Conservation (phyloP, 768 basidiomycete species). For the Leccinum ochraceum region DNA sequence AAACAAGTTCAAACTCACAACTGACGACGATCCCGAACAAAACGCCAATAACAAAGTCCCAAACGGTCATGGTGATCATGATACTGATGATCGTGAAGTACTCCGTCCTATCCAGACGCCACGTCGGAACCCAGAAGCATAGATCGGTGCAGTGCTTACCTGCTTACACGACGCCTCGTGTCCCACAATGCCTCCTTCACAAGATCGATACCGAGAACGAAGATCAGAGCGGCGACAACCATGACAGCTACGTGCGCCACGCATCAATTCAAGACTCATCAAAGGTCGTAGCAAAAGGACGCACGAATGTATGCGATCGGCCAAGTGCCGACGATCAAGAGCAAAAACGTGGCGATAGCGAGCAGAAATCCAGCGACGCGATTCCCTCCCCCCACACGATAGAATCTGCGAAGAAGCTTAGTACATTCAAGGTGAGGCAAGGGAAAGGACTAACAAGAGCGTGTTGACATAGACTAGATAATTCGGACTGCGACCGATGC, state of each 20-base stretch:
- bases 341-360: slow-evolving; percentile 64
- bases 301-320: slow-evolving; percentile 91
- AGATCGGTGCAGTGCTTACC: slow-evolving; percentile 40
- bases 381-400: slow-evolving; percentile 88
- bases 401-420: slow-evolving; percentile 54
- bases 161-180: slow-evolving; percentile 83
- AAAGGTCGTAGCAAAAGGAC: slow-evolving; percentile 29
- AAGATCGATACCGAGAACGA: slow-evolving; percentile 91
- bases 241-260: slow-evolving; percentile 63
- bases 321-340: slow-evolving; percentile 82
- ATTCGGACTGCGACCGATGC: slow-evolving; percentile 54
- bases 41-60: slow-evolving; percentile 94
- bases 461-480: slow-evolving; percentile 91
- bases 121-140: slow-evolving; percentile 6
- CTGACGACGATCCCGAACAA: slow-evolving; percentile 90
- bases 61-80: slow-evolving; percentile 89
- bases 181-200: slow-evolving; percentile 98
- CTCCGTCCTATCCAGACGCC: slow-evolving; percentile 50
- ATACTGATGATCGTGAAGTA: slow-evolving; percentile 85
- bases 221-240: slow-evolving; percentile 90
- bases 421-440: background rate
- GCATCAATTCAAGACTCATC: background rate
- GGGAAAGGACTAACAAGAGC: slow-evolving; percentile 51
- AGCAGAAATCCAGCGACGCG: slow-evolving; percentile 85
- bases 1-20: slow-evolving; percentile 49